Percentiles rank a stretch among this genome's conserved stretches.
These are phyloP conservation scores for Speleostelium caveatum DNA, from an alignment of 78 protist genomes.

Conservation along the genomic window DNA sequence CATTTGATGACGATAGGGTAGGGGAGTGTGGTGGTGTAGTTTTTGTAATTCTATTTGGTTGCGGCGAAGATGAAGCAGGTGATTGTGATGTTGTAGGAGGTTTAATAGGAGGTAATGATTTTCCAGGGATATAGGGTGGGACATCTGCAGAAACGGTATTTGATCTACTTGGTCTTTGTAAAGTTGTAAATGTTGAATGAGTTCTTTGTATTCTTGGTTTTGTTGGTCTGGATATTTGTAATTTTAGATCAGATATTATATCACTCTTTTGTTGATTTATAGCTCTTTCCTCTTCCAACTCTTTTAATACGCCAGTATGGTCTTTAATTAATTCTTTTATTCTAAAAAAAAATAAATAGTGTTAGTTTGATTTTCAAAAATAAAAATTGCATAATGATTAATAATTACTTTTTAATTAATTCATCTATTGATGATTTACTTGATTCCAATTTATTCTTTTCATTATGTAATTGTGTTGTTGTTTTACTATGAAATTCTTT, in stretches of 20 bases:
- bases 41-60: neutral
- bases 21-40: neutral
- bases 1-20: no score
- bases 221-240: slow-evolving; percentile 25
- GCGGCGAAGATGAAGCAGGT: neutral
- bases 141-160: neutral
- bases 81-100: neutral
- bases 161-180: neutral
- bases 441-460: slow-evolving; percentile 29
- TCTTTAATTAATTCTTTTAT: slow-evolving; percentile 43
- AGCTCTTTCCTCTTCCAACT: slow-evolving; percentile 47
- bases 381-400: neutral
- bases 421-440: slow-evolving; percentile 39
- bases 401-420: slow-evolving; percentile 51
- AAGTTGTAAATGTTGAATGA: neutral
- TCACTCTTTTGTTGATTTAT: slow-evolving; percentile 38
- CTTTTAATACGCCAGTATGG: slow-evolving; percentile 38
- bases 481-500: slow-evolving; percentile 27
- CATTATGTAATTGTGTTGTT: slow-evolving; percentile 6
- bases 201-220: neutral
- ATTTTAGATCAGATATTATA: slow-evolving; percentile 5
- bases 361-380: neutral
- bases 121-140: no score
- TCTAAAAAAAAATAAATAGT: slow-evolving; percentile 1
- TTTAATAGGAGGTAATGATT: no score